These are phyloP conservation scores for Medicago arabica DNA, from an alignment of 306 rosid species.

Conservation along the genomic window DNA sequence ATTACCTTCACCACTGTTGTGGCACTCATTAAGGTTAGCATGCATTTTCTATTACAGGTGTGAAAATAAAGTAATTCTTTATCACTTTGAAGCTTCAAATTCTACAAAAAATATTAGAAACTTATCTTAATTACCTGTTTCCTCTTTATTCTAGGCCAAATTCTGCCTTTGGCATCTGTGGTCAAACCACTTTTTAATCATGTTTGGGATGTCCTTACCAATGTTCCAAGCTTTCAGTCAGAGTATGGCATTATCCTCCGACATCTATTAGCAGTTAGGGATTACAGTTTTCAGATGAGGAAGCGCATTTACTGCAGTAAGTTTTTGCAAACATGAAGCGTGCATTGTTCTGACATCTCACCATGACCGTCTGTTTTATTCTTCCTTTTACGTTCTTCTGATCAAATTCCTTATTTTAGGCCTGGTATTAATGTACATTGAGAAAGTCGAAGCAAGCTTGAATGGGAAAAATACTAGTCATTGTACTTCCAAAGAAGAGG, in stretches of 20 bases:
- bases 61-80: conserved; percentile 15
- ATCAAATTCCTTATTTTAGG: conserved; percentile 53
- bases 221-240: conserved; percentile 76
- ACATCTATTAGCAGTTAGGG: conserved; percentile 69
- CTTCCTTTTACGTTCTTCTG: conserved; percentile 19
- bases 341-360: conserved; percentile 35
- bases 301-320: conserved; percentile 77
- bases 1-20: background rate
- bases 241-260: conserved; percentile 86
- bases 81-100: background rate
- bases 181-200: conserved; percentile 79
- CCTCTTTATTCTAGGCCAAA: conserved; percentile 56
- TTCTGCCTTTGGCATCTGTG: conserved; percentile 62
- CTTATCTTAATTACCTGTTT: conserved; percentile 21
- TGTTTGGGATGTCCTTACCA: conserved; percentile 77
- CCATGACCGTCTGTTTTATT: conserved; percentile 30
- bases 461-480: conserved; percentile 57
- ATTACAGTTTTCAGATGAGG: conserved; percentile 86
- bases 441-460: conserved; percentile 68
- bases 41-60: conserved; percentile 18
- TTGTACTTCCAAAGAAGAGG: conserved; percentile 78
- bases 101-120: conserved; percentile 14
- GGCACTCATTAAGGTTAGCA: background rate
- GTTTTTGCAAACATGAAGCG: conserved; percentile 40
- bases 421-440: conserved; percentile 70